Evolutionary conservation across 1,284 basidiomycete genomes (phyloP), one percentile per base, ranked within the genome.

Genomic region (Entoloma clypeatum): DNA sequence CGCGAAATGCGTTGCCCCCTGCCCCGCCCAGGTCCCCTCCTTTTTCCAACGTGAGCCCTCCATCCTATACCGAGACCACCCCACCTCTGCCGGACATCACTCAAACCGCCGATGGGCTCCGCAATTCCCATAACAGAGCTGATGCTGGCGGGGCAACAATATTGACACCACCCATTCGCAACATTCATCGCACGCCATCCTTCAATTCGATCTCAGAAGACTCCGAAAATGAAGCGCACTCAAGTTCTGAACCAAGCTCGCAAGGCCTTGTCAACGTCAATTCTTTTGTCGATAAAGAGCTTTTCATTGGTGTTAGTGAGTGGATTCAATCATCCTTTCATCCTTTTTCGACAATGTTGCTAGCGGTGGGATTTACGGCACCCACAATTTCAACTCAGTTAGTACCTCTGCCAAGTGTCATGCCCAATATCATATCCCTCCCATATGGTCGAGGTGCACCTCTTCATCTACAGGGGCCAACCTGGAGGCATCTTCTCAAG

Each of bases 401-500:
- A 8, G 41, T 56, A 4, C 69, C 72, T 8, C 76, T 81, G 74
- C 47, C 62, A 29, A 69, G 65, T 11, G 54, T 69, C 1, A 74
- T 88, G 61, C 86, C 86, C 4, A 80, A 81, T 50, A 73, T 86
- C 30, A 77, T 89, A 22, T 72, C 76, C 6, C 63, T 89, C 39
- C 81, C 82, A 2, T 83, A 78, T 52, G 81, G 79, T 4, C 75
- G 74, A 49, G 75, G 71, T 35, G 75, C 79, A 5, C 72, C 82
- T 10, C 68, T 88, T 45, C 81, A 88, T 57, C 61, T 89, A 23
- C 81, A 82, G 52, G 81, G 81, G 2, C 75, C 78, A 9, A 79
- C 64, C 48, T 89, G 86, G 86, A 74, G 77, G 22, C 77, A 79
- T 53, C 53, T 88, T 34, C 65, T 89, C 32, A 83, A 77, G 53